Base-by-base conservation (phyloP, 176 grass and related monocot species). In the Chloris gayana region DNA sequence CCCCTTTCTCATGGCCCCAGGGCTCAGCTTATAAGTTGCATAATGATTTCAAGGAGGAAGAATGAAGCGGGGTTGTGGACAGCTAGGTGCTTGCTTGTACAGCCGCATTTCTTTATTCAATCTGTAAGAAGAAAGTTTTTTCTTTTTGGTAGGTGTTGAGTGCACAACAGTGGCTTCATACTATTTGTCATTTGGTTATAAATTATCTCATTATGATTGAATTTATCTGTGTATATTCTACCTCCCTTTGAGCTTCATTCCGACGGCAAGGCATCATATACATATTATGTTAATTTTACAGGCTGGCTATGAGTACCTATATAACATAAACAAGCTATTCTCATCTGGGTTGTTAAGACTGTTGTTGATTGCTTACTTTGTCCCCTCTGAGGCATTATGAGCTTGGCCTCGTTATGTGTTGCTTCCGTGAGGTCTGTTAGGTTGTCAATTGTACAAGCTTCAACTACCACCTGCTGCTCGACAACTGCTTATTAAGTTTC, bases 101-200 rank as follows among this genome's bases (percentile, higher is more conserved):
- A 97, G 93, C 72, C 87, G 87, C 74, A 95, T 91, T 93, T 97
- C 85, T 97, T 93, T 74, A 97, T 97, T 97, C 90, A 93, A 92
- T 91, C 90, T 93, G 90, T 97, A 93, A 97, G 90, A 93, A 91
- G 81, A 77, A 95, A 54, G 78, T 21, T 45, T 64, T 64, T 15
- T 82, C 59, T 18, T 93, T 92, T 90, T 81, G 85, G 70, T 88
- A 86, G 91, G 76, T 78, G 62, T 86, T 85, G 82, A 77, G 82
- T 85, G 71, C 82, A 85, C 66, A 81, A 67, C 58, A 50, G 77
- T 75, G 56, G 72, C 34, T 85, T 84, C 72, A 85, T 89, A 85
- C 87, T 42, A 76, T 72, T 72, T 85, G 64, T 82, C 66, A 77
- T 77, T 82, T 82, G 72, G 72, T 78, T 82, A 85, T 77, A 85